Base-by-base conservation (phyloP, 2,329 filamentous ascomycete species). In the Fusarium devonianum region DNA sequence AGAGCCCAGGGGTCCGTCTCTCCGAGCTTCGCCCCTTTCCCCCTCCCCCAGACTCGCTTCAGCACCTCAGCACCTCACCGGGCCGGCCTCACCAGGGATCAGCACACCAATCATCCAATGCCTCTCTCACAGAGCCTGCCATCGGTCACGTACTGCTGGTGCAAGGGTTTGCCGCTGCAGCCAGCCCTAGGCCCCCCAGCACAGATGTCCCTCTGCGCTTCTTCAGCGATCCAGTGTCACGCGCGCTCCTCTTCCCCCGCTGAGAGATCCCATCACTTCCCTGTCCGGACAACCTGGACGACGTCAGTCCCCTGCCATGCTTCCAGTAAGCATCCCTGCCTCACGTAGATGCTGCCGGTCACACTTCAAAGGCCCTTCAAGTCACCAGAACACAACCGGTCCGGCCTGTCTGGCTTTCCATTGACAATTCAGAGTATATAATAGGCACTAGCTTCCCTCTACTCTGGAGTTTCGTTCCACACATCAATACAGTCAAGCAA, bases 51-150 rank as follows among this genome's bases (percentile, higher is more conserved):
- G n/a, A n/a, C n/a, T n/a, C n/a, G n/a, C n/a, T n/a, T n/a, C n/a
- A n/a, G 10, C 8, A 10, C 28, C 40, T 59, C 51, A 41, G 41
- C 14, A 28, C 14, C 23, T 26, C 48, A 60, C 56, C 56, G 56
- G 56, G 40, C 56, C 56, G 56, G 56, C 48, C 48, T 16, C 14
- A n/a, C 32, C 35, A 18, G 22, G 40, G 28, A 54, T 60, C 56
- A 54, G 43, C 56, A 45, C 47, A 60, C 39, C 47, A 56, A 57
- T 37, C 49, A 37, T 26, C 40, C 47, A 6, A 9, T 6, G 36
- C 30, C 12, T 36, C 21, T 32, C 41, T 40, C 36, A 26, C 16
- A 13, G 17, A 16, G 23, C 37, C 18, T 21, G n/a, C 33, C 50
- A n/a, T n/a, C n/a, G n/a, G n/a, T n/a, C n/a, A n/a, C n/a, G n/a